Evolutionary conservation across 2,329 filamentous ascomycete species (phyloP).

Genomic region (Tothia fuscella): DNA sequence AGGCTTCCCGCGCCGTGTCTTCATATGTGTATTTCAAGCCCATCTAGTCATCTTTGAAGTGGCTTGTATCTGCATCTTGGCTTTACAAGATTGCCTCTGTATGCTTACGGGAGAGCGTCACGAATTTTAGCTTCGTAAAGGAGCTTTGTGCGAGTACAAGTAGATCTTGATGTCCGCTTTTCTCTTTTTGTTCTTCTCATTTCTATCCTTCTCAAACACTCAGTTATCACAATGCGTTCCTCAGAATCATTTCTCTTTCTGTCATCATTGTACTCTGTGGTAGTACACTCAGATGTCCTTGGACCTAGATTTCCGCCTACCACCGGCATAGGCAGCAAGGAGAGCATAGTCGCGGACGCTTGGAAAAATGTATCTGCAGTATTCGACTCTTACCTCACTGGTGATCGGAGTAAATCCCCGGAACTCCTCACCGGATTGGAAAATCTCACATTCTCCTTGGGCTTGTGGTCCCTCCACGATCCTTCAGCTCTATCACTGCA

Average conservation of each 20-base stretch:
- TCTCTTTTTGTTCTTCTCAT: too few relatives aligned
- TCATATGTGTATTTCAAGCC: too few relatives aligned
- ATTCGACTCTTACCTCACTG: constrained; percentile 15
- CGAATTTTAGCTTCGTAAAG: too few relatives aligned
- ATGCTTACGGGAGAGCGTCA: too few relatives aligned
- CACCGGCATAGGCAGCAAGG: constrained; percentile 21
- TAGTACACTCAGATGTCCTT: constrained; percentile 1
- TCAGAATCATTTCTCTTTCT: neutral
- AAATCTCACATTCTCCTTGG: constrained; percentile 29
- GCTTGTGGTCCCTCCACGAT: constrained; percentile 29
- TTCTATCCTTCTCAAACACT: too few relatives aligned
- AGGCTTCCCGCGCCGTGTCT: too few relatives aligned
- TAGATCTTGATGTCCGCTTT: too few relatives aligned
- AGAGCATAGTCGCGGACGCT: constrained; percentile 20
- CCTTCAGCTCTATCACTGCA: constrained; percentile 20
- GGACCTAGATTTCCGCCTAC: constrained; percentile 26
- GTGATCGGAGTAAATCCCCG: constrained; percentile 4
- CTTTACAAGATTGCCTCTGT: too few relatives aligned
- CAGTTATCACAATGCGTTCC: neutral
- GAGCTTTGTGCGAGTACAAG: too few relatives aligned
- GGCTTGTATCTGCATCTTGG: too few relatives aligned
- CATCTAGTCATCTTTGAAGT: too few relatives aligned
- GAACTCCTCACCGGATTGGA: constrained; percentile 13
- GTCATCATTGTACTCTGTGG: neutral
- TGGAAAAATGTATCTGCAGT: constrained; percentile 25